Evolutionary conservation across 2,329 filamentous ascomycete genomes (phyloP), one percentile per base, ranked within the genome.

Genomic region (Macrophomina phaseolina): DNA sequence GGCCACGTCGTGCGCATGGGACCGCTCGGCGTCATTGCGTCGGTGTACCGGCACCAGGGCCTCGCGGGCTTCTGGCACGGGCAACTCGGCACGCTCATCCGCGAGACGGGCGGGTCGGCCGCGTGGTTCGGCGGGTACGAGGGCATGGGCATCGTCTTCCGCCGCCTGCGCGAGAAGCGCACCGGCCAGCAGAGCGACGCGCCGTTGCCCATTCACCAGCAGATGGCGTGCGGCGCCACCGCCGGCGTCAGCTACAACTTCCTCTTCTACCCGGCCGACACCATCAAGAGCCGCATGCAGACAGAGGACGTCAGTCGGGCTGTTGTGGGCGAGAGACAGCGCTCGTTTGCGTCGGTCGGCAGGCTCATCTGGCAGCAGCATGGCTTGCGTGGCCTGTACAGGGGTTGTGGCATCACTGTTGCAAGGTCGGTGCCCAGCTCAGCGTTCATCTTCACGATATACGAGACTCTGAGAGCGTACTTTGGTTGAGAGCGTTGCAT

Each of bases 391-490:
- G 94, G 93, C 1, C 83, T 98, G 77, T 99, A 99, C 77, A 89
- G 94, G 64, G 95, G 95, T 3, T 99, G 95, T 73, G 95, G 95
- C 38, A 95, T 99, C 71, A 99, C 95, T 0, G 93, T 95, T 53
- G 84, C 89, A 38, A 87, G 95, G 68, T 91, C 93, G 42, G 94
- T 93, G 38, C 95, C 95, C 2, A 97, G 94, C 78, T 97, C 94
- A n/a, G 95, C 95, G 7, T 93, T 98, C 75, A 99, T 99, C 68
- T 99, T 99, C 75, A 94, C 95, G 69, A 89, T 98, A 68, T 98
- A 94, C 76, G 95, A 98, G 80, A 91, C 89, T 14, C 79, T 99
- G 78, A 93, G 93, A 81, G 85, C 84, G 69, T 82, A 88, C 71
- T 85, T 95, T 73, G 77, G 76, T 69, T 83, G 65, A 72, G 36